These are phyloP conservation scores for Tolypocladium amazonense DNA, from an alignment of 2,329 filamentous ascomycete genomes.

Conservation along the genomic window DNA sequence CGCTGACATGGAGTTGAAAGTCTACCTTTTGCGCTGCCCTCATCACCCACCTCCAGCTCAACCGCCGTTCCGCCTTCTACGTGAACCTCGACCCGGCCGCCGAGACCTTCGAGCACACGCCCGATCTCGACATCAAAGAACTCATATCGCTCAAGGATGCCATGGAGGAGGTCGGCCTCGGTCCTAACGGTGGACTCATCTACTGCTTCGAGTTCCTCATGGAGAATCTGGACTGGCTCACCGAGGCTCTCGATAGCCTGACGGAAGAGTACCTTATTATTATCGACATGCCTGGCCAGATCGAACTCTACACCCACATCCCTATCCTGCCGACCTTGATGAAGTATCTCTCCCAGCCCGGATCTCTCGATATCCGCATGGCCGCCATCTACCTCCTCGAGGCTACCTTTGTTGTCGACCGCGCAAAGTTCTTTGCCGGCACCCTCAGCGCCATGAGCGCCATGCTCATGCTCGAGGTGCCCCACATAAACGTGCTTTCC, in stretches of 20 bases:
- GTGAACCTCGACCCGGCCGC: slow-evolving; percentile 97
- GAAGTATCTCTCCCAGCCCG: slow-evolving; percentile 67
- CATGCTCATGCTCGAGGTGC: slow-evolving; percentile 97
- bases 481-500: slow-evolving; percentile 89
- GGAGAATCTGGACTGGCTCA: slow-evolving; percentile 87
- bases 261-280: slow-evolving; percentile 96
- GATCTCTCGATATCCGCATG: slow-evolving; percentile 77
- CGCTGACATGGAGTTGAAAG: slow-evolving; percentile 22
- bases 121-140: slow-evolving; percentile 91
- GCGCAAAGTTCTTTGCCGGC: slow-evolving; percentile 94
- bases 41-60: slow-evolving; percentile 85
- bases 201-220: slow-evolving; percentile 96
- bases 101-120: slow-evolving; percentile 82
- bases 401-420: slow-evolving; percentile 89
- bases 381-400: slow-evolving; percentile 93
- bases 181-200: slow-evolving; percentile 85
- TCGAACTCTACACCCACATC: slow-evolving; percentile 96
- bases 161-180: slow-evolving; percentile 88
- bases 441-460: slow-evolving; percentile 95
- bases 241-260: slow-evolving; percentile 70
- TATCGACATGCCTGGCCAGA: slow-evolving; percentile 98
- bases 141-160: slow-evolving; percentile 89
- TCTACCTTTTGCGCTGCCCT: slow-evolving; percentile 92
- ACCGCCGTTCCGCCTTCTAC: slow-evolving; percentile 91
- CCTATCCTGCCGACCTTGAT: slow-evolving; percentile 81